Conservation (phyloP, 352 stramenopile species). For the Pseudoperonospora humuli region DNA sequence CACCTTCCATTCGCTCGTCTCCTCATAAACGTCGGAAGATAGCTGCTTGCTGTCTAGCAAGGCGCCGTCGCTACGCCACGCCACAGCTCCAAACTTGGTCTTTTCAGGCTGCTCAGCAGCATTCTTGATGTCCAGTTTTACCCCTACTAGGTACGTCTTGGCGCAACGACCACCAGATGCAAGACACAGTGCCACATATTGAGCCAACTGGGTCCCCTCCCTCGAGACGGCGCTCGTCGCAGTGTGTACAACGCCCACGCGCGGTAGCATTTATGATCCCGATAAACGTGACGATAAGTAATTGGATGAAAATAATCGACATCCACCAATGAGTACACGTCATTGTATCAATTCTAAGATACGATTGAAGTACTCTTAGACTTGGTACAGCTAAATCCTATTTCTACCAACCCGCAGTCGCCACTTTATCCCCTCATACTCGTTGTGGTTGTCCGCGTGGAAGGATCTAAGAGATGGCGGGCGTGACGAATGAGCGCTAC, state of each 20-base stretch:
- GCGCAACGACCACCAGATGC: slow-evolving; percentile 38
- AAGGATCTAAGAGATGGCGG: slow-evolving; percentile 34
- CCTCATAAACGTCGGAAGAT: slow-evolving; percentile 23
- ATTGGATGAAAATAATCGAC: too few relatives aligned
- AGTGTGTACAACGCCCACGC: slow-evolving; percentile 55
- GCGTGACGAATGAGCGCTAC: slow-evolving; percentile 83
- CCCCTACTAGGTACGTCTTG: slow-evolving; percentile 38
- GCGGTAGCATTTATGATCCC: slow-evolving; percentile 17
- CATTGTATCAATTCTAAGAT: background rate
- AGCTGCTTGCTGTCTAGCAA: slow-evolving; percentile 30
- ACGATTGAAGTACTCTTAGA: background rate
- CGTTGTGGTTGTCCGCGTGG: slow-evolving; percentile 5
- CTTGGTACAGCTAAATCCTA: background rate
- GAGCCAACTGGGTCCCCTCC: slow-evolving; percentile 54
- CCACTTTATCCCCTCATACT: slow-evolving; percentile 12
- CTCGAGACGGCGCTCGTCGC: slow-evolving; percentile 31
- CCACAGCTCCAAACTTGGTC: slow-evolving; percentile 4
- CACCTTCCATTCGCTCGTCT: slow-evolving; percentile 26
- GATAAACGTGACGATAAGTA: too few relatives aligned
- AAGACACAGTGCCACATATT: slow-evolving; percentile 53
- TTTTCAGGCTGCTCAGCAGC: background rate
- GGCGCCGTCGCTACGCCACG: slow-evolving; percentile 41
- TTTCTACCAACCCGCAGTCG: slow-evolving; percentile 17
- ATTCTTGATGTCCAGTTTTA: slow-evolving; percentile 5
- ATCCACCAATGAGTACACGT: slow-evolving; percentile 7